Conservation (phyloP, 257 asterid species). For the Scutellaria minor region DNA sequence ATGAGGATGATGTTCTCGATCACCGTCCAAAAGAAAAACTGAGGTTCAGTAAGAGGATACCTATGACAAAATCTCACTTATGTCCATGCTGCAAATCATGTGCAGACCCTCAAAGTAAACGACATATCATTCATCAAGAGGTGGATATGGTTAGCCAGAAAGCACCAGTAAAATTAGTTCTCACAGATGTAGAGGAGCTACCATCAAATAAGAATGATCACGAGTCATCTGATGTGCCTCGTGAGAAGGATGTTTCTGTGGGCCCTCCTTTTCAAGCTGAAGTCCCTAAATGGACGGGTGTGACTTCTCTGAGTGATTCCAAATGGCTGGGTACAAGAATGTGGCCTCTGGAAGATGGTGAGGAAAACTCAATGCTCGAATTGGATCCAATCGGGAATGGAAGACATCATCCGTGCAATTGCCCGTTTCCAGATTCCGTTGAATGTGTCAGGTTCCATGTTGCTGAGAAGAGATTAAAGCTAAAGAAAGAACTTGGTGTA, state of each 20-base stretch:
- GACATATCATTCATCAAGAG: conserved; percentile 32
- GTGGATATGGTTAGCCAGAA: conserved; percentile 36
- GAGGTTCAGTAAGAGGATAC: conserved; percentile 59
- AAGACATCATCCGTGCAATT: conserved; percentile 50
- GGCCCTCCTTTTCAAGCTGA: conserved; percentile 66
- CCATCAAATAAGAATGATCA: conserved; percentile 26
- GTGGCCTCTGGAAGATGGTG: conserved; percentile 57
- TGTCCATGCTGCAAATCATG: conserved; percentile 54
- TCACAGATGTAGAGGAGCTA: conserved; percentile 28
- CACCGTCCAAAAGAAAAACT: conserved; percentile 46
- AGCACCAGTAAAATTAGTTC: conserved; percentile 34
- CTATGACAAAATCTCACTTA: conserved; percentile 35
- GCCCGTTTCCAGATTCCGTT: conserved; percentile 52
- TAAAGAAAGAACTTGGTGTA: conserved; percentile 58
- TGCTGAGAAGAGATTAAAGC: conserved; percentile 62
- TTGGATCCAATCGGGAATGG: conserved; percentile 54
- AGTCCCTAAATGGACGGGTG: conserved; percentile 74
- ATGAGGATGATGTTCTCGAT: conserved; percentile 47
- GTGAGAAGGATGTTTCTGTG: conserved; percentile 42
- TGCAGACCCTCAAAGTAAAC: conserved; percentile 38
- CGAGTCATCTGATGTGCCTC: conserved; percentile 31
- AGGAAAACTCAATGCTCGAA: conserved; percentile 13
- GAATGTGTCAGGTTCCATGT: conserved; percentile 78
- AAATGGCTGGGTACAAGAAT: conserved; percentile 77
- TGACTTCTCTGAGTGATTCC: conserved; percentile 52